Evolutionary conservation across 1,139 yeast species (phyloP).

Genomic region (Taphrina sp.): DNA sequence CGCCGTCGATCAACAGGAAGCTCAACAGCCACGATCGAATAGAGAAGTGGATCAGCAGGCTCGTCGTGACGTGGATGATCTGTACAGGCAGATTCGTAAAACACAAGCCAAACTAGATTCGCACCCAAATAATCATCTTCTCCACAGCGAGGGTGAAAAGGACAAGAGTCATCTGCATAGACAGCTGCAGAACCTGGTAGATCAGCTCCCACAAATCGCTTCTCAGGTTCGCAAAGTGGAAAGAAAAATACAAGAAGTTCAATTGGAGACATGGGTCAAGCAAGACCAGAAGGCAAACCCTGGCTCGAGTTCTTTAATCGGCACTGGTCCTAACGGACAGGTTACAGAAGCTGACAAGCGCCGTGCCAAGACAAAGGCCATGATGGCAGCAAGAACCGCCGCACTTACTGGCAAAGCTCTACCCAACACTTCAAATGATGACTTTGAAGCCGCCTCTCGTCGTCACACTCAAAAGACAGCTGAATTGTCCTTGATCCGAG

Average conservation of each 20-base stretch:
- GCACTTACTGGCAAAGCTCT: conserved; percentile 76
- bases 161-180: conserved; percentile 48
- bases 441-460: conserved; percentile 57
- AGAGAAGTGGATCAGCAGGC: conserved; percentile 50
- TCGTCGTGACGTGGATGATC: conserved; percentile 56
- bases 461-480: conserved; percentile 58
- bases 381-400: conserved; percentile 82
- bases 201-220: conserved; percentile 67
- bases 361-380: conserved; percentile 73
- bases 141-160: conserved; percentile 46
- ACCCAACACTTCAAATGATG: conserved; percentile 49
- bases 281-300: conserved; percentile 64
- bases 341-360: conserved; percentile 77
- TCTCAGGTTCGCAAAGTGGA: conserved; percentile 62
- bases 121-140: conserved; percentile 40
- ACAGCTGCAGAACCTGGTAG: conserved; percentile 59
- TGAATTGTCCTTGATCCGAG: conserved; percentile 56
- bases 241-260: conserved; percentile 64
- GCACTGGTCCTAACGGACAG: conserved; percentile 82
- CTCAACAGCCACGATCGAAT: conserved; percentile 51
- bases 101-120: conserved; percentile 53
- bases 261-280: conserved; percentile 60
- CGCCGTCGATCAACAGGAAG: conserved; percentile 71
- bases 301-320: conserved; percentile 57
- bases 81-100: conserved; percentile 61